Percentiles rank a stretch among this genome's conserved stretches.
Conservation (phyloP, 2,329 filamentous ascomycete genomes). For the Penicillium occitanis region DNA sequence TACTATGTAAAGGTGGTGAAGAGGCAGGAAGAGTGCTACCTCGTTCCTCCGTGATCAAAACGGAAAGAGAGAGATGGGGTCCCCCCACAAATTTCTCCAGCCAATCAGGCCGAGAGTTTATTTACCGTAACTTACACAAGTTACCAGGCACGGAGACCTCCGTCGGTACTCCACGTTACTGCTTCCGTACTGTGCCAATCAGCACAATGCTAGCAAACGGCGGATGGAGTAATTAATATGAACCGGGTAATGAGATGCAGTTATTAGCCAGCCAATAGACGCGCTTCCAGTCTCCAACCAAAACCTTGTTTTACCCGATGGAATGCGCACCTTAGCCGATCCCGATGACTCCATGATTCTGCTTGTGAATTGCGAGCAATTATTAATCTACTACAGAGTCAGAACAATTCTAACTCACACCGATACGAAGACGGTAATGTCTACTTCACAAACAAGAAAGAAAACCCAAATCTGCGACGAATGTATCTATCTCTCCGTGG, state of each 20-base stretch:
- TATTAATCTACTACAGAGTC: neutral
- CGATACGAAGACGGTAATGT: neutral
- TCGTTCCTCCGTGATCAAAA: neutral
- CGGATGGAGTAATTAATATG: neutral
- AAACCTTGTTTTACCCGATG: conserved; percentile 11
- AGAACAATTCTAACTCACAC: neutral
- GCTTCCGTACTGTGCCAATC: neutral
- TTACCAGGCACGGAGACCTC: conserved; percentile 4
- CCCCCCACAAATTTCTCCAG: neutral
- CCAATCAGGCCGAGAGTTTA: neutral
- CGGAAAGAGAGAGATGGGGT: neutral
- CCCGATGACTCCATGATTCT: neutral
- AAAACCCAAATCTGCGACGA: neutral
- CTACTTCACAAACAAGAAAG: neutral
- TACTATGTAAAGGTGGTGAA: neutral
- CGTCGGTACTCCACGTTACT: neutral
- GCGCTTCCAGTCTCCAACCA: neutral
- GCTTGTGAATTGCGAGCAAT: neutral
- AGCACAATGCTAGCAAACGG: neutral
- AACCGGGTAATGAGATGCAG: neutral
- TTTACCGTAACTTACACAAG: neutral
- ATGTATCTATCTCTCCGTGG: neutral
- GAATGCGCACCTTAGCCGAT: conserved; percentile 6
- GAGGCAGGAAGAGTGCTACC: neutral
- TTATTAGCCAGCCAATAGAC: neutral